These are phyloP conservation scores for Berberis thunbergii DNA, from an alignment of 164 flowering plant species.

Conservation along the genomic window DNA sequence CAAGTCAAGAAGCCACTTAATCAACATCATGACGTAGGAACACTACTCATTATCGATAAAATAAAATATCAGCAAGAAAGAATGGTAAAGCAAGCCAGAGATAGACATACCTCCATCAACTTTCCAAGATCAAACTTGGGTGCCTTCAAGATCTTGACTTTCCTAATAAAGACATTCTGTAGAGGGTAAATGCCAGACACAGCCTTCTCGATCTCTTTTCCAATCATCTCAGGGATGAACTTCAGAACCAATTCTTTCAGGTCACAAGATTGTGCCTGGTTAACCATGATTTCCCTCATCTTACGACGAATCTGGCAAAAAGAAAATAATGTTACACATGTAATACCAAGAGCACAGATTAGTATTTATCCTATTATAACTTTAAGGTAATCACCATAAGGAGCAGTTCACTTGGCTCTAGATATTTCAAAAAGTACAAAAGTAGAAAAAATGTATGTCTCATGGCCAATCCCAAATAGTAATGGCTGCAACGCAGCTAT, in stretches of 20 bases:
- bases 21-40: too few relatives aligned
- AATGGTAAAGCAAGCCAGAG: not conserved
- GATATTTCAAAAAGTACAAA: too few relatives aligned
- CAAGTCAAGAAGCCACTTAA: too few relatives aligned
- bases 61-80: too few relatives aligned
- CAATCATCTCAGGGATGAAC: conserved; percentile 4
- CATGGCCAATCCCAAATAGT: too few relatives aligned
- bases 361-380: too few relatives aligned
- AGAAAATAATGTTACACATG: not conserved
- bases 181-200: conserved; percentile 1
- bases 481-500: too few relatives aligned
- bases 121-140: conserved; percentile 15
- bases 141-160: conserved; percentile 12
- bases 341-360: too few relatives aligned
- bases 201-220: conserved; percentile 7
- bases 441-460: not conserved
- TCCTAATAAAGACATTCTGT: conserved; percentile 6
- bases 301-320: conserved; percentile 1
- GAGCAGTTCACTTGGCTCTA: too few relatives aligned
- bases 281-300: conserved; percentile 4
- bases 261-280: not conserved
- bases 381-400: too few relatives aligned
- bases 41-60: too few relatives aligned
- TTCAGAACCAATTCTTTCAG: conserved; percentile 5
- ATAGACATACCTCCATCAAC: conserved; percentile 10